A percentile compares a stretch with the other conserved stretches of the same genome.
Evolutionary conservation across 352 stramenopile genomes (phyloP).

Genomic region (Phytophthora agathidicida): DNA sequence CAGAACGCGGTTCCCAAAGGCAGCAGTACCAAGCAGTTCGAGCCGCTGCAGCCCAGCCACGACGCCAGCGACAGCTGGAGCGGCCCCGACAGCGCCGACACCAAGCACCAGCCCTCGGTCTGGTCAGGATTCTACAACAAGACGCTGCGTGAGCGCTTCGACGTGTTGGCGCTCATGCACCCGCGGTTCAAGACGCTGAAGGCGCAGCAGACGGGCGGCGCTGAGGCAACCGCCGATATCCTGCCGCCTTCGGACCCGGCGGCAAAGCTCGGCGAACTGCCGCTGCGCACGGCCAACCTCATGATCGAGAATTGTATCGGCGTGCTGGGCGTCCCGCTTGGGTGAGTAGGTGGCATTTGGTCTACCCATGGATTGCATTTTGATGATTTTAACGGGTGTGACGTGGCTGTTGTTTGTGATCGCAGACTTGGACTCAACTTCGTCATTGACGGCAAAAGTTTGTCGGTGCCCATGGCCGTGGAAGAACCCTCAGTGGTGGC

Average conservation of each 20-base stretch:
- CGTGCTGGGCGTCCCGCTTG: slow-evolving; percentile 84
- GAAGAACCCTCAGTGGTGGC: slow-evolving; percentile 89
- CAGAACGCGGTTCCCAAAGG: slow-evolving; percentile 1
- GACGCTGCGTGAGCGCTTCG: slow-evolving; percentile 79
- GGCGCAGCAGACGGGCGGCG: slow-evolving; percentile 20
- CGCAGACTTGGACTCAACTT: slow-evolving; percentile 84
- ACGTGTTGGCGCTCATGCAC: slow-evolving; percentile 89
- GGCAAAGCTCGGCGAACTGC: slow-evolving; percentile 70
- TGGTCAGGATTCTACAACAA: slow-evolving; percentile 93
- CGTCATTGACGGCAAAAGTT: slow-evolving; percentile 76
- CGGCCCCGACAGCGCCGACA: slow-evolving; percentile 7
- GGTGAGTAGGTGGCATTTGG: slow-evolving; percentile 43
- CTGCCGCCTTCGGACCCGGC: slow-evolving; percentile 29
- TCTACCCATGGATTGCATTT: background rate
- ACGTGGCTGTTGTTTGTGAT: background rate
- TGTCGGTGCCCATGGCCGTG: slow-evolving; percentile 86
- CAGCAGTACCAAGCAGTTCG: slow-evolving; percentile 58
- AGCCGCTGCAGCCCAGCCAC: slow-evolving; percentile 49
- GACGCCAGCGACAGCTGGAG: slow-evolving; percentile 42
- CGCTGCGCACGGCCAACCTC: slow-evolving; percentile 79
- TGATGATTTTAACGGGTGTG: slow-evolving; percentile 4
- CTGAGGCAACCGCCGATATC: slow-evolving; percentile 12
- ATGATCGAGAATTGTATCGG: slow-evolving; percentile 93
- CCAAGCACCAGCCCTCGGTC: slow-evolving; percentile 84
- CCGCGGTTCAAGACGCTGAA: slow-evolving; percentile 62